Evolutionary conservation across 768 basidiomycete genomes (phyloP), one percentile per base, ranked within the genome.

Genomic region (Pilatotrama ljubarskyi): DNA sequence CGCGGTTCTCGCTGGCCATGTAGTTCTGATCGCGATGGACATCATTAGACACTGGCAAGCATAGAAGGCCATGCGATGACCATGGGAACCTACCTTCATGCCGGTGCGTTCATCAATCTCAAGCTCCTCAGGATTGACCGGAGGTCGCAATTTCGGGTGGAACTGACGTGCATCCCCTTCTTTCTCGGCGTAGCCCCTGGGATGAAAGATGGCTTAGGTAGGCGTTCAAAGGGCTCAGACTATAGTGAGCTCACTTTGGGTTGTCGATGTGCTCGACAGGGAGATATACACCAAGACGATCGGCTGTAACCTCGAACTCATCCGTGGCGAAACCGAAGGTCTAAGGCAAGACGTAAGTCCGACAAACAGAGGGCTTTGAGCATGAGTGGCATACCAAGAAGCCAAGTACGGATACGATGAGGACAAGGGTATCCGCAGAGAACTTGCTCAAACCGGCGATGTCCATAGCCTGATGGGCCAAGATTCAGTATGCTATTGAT

Each of bases 261-360:
- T 91, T 91, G 68, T 92, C 88, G 64, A 90, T 90, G 66, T 90
- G 90, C 75, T 90, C 85, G 10, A 85, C 83, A 3, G 88, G 88
- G 1, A 90, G 79, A 71, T 91, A 91, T n/a, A 87, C 86, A 2
- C 88, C 88, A 17, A 92, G 79, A 50, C 87, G 81, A 49, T 89
- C 86, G 32, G 82, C 75, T 10, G 88, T 91, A 26, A 91, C 84
- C 75, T 90, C 77, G 60, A 88, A 90, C 72, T 87, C 85, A 58
- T 79, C 79, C 3, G 86, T 86, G 13, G 84, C 82, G 60, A 82
- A 85, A 32, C 84, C 84, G 64, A 84, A 86, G 0, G 83, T 83
- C 84, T 85, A 63, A 7, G 18, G 41, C n/a, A 36, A 7, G 5
- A 18, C 13, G 5, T 8, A 35, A 46, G 9, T 14, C 18, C 11